Percentiles rank a stretch among this genome's conserved stretches.
Evolutionary conservation across 306 rosid genomes (phyloP).

Genomic region (Ammopiptanthus mongolicus): DNA sequence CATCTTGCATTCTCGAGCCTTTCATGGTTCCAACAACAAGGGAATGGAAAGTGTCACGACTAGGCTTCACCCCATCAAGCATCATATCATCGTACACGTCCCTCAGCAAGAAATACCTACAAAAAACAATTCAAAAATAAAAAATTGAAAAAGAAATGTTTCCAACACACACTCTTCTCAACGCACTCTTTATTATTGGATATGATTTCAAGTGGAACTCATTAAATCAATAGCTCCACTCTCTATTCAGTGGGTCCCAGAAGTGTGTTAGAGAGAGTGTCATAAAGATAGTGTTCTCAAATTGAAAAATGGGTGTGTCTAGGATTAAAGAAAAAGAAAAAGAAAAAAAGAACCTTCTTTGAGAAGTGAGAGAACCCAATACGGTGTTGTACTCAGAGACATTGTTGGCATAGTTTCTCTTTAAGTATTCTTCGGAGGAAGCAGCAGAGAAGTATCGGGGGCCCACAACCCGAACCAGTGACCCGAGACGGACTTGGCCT

Average conservation of each 20-base stretch:
- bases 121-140: background rate
- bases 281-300: too few relatives aligned
- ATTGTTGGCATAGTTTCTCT: slow-evolving; percentile 76
- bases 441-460: slow-evolving; percentile 45
- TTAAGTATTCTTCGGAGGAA: slow-evolving; percentile 52
- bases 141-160: background rate
- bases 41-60: slow-evolving; percentile 68
- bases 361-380: slow-evolving; percentile 50
- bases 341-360: slow-evolving; percentile 45
- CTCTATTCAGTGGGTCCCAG: too few relatives aligned
- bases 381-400: slow-evolving; percentile 82
- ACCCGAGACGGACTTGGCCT: slow-evolving; percentile 43
- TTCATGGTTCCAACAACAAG: slow-evolving; percentile 74
- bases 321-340: background rate
- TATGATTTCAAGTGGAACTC: too few relatives aligned
- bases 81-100: slow-evolving; percentile 83
- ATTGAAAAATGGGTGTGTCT: background rate
- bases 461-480: slow-evolving; percentile 41
- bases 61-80: slow-evolving; percentile 96
- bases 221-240: too few relatives aligned
- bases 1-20: slow-evolving; percentile 70
- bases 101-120: slow-evolving; percentile 63
- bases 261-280: too few relatives aligned
- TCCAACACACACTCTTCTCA: too few relatives aligned
- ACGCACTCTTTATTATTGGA: too few relatives aligned